These are phyloP conservation scores for Leptomonas seymouri DNA, from an alignment of 208 protist genomes.

Conservation along the genomic window DNA sequence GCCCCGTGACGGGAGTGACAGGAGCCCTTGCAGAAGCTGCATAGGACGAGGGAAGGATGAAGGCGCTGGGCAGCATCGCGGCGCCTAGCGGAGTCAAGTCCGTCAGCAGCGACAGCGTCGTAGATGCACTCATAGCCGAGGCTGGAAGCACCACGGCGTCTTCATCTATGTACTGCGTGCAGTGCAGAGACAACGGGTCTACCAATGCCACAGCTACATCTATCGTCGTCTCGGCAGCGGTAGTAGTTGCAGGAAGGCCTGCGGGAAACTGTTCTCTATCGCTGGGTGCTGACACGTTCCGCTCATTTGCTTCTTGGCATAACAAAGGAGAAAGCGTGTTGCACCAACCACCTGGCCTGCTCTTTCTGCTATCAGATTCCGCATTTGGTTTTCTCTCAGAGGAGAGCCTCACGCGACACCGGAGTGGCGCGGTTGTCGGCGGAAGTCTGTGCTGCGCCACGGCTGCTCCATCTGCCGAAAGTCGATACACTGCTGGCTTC, in stretches of 20 bases:
- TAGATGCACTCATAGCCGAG: neutral
- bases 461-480: slow-evolving; percentile 5
- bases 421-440: slow-evolving; percentile 17
- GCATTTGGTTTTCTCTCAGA: neutral
- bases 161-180: slow-evolving; percentile 5
- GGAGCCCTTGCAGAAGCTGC: neutral
- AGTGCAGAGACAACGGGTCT: slow-evolving; percentile 5
- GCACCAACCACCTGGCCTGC: neutral
- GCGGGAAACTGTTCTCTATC: no score
- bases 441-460: slow-evolving; percentile 16
- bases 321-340: neutral
- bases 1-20: neutral
- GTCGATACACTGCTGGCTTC: slow-evolving; percentile 39
- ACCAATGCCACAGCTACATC: slow-evolving; percentile 4
- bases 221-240: neutral
- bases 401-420: slow-evolving; percentile 14
- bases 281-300: no score
- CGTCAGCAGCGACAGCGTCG: neutral
- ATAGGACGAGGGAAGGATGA: neutral
- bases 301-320: no score
- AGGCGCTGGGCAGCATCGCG: neutral
- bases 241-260: neutral
- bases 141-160: neutral
- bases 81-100: neutral
- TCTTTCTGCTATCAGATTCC: no score